These are phyloP conservation scores for Physcomitrium patens DNA, from an alignment of 225 moss, liverwort and hornwort species.

Conservation along the genomic window DNA sequence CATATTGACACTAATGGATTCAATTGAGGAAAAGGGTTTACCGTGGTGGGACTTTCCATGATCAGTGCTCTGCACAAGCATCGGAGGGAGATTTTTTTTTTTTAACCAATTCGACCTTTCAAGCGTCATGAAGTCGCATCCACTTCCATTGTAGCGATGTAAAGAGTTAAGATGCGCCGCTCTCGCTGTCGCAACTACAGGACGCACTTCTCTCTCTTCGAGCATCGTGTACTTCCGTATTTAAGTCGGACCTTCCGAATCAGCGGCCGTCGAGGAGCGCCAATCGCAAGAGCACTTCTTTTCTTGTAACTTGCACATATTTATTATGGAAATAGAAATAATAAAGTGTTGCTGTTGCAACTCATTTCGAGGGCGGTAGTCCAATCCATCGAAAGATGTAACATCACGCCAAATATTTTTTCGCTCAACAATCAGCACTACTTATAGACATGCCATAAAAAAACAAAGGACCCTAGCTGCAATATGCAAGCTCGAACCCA, in stretches of 20 bases:
- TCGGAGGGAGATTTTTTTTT: slow-evolving; percentile 22
- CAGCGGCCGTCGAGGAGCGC: slow-evolving; percentile 25
- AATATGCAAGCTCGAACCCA: slow-evolving; percentile 30
- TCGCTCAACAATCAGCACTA: slow-evolving; percentile 31
- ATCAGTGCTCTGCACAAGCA: slow-evolving; percentile 22
- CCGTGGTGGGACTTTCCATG: slow-evolving; percentile 65
- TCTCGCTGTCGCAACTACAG: background rate
- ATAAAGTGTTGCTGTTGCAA: slow-evolving; percentile 31
- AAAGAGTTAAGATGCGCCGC: slow-evolving; percentile 9
- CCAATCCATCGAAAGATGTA: slow-evolving; percentile 23
- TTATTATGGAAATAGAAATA: slow-evolving; percentile 26
- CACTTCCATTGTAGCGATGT: slow-evolving; percentile 8
- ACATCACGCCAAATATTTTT: slow-evolving; percentile 46
- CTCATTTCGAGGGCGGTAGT: slow-evolving; percentile 24
- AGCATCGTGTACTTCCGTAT: slow-evolving; percentile 16
- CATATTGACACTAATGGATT: slow-evolving; percentile 55
- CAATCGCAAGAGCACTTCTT: slow-evolving; percentile 16
- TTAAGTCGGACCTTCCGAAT: slow-evolving; percentile 33
- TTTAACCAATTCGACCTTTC: slow-evolving; percentile 34
- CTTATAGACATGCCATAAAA: slow-evolving; percentile 36
- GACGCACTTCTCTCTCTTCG: background rate
- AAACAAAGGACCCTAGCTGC: slow-evolving; percentile 34
- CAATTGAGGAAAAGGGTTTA: slow-evolving; percentile 43
- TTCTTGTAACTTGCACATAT: slow-evolving; percentile 32
- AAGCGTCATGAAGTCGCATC: slow-evolving; percentile 12